These are phyloP conservation scores for Boletus coccyginus DNA, from an alignment of 768 basidiomycete species.

Conservation along the genomic window DNA sequence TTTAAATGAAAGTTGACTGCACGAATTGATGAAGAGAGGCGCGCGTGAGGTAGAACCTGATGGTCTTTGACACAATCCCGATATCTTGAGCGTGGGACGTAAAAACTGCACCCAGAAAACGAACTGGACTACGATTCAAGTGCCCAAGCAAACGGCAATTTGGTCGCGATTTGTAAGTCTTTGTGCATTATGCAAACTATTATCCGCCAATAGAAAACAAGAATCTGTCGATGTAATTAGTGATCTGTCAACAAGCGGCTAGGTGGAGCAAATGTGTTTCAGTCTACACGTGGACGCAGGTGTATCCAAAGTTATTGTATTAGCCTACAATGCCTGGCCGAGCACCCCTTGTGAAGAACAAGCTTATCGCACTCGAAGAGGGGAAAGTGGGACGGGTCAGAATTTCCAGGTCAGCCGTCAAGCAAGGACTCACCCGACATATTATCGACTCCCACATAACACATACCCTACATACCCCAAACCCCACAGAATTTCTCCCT, in stretches of 20 bases:
- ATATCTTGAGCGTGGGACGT: neutral
- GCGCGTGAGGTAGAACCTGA: neutral
- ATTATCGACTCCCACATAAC: too few relatives aligned
- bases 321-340: neutral
- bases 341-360: neutral
- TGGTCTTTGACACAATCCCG: neutral
- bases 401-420: neutral
- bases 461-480: too few relatives aligned
- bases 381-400: neutral
- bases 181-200: neutral
- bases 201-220: slow-evolving; percentile 6
- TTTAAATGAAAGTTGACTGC: neutral
- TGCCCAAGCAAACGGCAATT: neutral
- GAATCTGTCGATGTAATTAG: too few relatives aligned
- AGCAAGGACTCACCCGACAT: neutral
- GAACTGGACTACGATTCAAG: neutral
- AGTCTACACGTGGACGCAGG: slow-evolving; percentile 6
- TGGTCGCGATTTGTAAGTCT: neutral
- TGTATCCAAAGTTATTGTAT: neutral
- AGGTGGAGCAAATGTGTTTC: slow-evolving; percentile 27
- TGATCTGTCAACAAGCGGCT: slow-evolving; percentile 5
- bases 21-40: neutral
- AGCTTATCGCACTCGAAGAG: neutral
- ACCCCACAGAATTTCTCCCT: too few relatives aligned
- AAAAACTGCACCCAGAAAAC: neutral